Base-by-base conservation (phyloP, 2,329 filamentous ascomycete genomes). In the Fusarium nematophilum region DNA sequence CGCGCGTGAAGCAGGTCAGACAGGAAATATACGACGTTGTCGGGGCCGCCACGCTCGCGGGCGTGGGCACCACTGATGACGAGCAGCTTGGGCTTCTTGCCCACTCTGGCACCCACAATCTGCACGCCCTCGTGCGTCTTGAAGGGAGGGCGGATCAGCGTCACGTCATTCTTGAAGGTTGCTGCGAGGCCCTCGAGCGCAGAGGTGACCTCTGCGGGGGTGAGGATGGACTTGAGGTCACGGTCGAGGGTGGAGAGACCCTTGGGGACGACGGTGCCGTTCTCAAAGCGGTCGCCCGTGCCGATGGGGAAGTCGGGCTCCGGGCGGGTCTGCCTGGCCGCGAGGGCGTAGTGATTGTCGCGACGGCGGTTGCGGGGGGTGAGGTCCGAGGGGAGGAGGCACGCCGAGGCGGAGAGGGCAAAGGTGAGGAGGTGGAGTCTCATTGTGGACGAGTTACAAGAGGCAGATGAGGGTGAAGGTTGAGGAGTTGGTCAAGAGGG, bases 21-120 rank as follows among this genome's bases (percentile, higher is more conserved):
- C 25, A 86, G 75, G 72, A 85, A 86, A 75, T 86, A 86, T 36
- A 87, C 70, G 11, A 86, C 73, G 54, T 82, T 77, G 65, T 87
- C 85, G 0, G 84, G 78, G 0, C 79, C 81, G 21, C 84, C 84
- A 9, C 85, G 80, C 71, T 87, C 85, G 18, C 85, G 81, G 8
- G 84, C 82, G 63, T 87, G 85, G 39, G 86, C 79, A 21, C 76
- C 82, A 34, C 79, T 79, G 54, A 81, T 81, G 52, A 87, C 72
- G 66, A 83, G 83, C 23, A 84, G 77, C 29, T 79, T 76, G 63
- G 82, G 81, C 9, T 67, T 51, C 14, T 76, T 76, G 17, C 82
- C 82, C 27, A 83, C 74, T 51, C 75, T 75, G n/a, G 68, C 74
- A 6, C 77, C 80, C 17, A 73, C 65, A 14, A 79, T 70, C 4